Evolutionary conservation across 306 rosid genomes (phyloP), one percentile per base, ranked within the genome.

Genomic region (Corylus avellana): DNA sequence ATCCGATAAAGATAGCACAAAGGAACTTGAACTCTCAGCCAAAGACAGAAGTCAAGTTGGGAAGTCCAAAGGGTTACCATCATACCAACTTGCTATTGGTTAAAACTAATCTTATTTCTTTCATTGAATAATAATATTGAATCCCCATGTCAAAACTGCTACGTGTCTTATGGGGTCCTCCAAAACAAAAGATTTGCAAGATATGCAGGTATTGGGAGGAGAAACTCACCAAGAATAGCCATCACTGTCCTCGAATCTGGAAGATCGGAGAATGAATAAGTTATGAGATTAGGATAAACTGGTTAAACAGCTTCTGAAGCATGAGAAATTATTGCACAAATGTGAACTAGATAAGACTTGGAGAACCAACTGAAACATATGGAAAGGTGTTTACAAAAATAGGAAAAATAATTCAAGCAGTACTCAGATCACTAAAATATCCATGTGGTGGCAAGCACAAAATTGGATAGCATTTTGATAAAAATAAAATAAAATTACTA

Each of bases 221-320:
- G 63, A 72, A 32, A 48, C 85, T 86, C 82, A 92, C 98, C 98
- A 16, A 95, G 90, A 86, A 95, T 86, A 76, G 98, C 97, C 98
- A 95, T 95, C 87, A 92, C 98, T 42, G 98, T 95, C 89, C 98
- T 91, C 44, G 98, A 95, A 91, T 92, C 98, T 95, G 85, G 62
- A 79, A 78, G 27, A 79, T 79, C 56, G 25, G 9, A 35, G 29
- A 51, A 17, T 47, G 73, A 32, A 37, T 66, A 48, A 50, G 59
- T 35, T 47, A 63, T 51, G 70, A 12, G 35, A 54, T 49, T 67
- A 58, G 13, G 58, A 70, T 35, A 64, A 64, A 64, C 22, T 16
- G 12, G 4, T 35, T 64, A 37, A 64, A 37, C 46, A 71, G 50
- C 53, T 12, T 27, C 50, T 6, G 0, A 61, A 68, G 20, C 20